phyloP scores from a whole-genome alignment of 2,329 filamentous ascomycete species.

The Colletotrichum tamarilloi region DNA sequence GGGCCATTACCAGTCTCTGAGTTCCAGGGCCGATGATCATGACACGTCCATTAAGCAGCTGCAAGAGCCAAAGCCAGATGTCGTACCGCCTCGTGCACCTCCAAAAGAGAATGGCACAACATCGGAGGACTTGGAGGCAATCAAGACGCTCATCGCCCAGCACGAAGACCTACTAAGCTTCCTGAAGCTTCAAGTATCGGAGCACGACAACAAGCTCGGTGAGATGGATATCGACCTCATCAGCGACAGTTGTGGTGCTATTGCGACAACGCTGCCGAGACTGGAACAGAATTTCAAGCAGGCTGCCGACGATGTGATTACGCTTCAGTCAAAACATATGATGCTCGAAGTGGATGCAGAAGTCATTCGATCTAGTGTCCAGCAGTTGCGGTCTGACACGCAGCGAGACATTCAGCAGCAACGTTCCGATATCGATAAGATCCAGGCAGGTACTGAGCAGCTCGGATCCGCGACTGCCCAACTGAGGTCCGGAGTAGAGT shows the following conservation, averaged over 20 bases:
- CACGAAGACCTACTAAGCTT: not conserved
- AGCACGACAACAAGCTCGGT: conserved; percentile 19
- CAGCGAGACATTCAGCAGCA: not conserved
- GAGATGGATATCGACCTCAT: conserved; percentile 25
- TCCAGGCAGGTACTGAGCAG: not conserved
- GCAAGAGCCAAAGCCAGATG: not conserved
- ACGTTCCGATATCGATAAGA: not conserved
- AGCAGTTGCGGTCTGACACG: not conserved
- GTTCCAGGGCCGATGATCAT: conserved; percentile 2
- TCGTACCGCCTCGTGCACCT: not conserved
- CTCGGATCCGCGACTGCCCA: not conserved
- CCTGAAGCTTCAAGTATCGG: not conserved
- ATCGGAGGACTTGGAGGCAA: not conserved
- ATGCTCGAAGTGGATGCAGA: not conserved
- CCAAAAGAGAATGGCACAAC: not conserved
- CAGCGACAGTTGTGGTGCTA: conserved; percentile 12
- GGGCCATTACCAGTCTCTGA: not conserved
- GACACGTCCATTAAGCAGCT: not conserved
- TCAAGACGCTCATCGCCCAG: conserved; percentile 1
- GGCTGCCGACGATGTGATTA: not conserved
- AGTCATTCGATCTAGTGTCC: not conserved
- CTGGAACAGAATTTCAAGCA: conserved; percentile 9
- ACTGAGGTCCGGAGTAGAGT: not conserved
- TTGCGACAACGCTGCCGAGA: conserved; percentile 14
- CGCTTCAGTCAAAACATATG: not conserved